These are phyloP conservation scores for Botryobasidium botryosum DNA, from an alignment of 768 basidiomycete genomes.

Conservation along the genomic window DNA sequence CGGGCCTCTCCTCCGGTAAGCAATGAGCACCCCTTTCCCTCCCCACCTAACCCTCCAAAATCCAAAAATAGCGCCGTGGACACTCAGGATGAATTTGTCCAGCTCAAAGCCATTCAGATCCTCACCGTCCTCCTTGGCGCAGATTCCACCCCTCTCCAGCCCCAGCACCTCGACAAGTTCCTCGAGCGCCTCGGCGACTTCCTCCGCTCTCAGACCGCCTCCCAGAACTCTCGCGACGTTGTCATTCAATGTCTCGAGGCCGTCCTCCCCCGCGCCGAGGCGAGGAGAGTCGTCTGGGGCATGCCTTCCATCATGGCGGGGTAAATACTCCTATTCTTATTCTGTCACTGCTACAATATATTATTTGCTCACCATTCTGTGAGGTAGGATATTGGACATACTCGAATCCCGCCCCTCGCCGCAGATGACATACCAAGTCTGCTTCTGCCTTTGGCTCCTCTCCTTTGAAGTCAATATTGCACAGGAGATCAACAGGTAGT, in stretches of 20 bases:
- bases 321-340: conserved; percentile 26
- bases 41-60: background rate
- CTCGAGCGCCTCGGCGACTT: no score
- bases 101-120: conserved; percentile 77
- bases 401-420: conserved; percentile 66
- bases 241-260: conserved; percentile 84
- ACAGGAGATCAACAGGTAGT: conserved; percentile 72
- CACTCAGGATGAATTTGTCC: conserved; percentile 86
- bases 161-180: conserved; percentile 42
- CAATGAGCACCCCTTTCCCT: background rate
- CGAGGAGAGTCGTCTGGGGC: conserved; percentile 65
- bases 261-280: conserved; percentile 63
- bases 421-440: conserved; percentile 91
- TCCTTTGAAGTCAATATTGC: conserved; percentile 81
- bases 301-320: conserved; percentile 50
- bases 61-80: conserved; percentile 44
- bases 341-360: background rate
- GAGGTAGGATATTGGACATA: conserved; percentile 58
- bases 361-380: background rate
- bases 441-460: conserved; percentile 84
- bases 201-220: no score
- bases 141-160: conserved; percentile 31
- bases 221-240: conserved; percentile 53
- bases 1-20: conserved; percentile 55
- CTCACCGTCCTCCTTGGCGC: conserved; percentile 59